Evolutionary conservation across 495 filamentous ascomycete species (phyloP).

Genomic region (Penicillium nucicola): DNA sequence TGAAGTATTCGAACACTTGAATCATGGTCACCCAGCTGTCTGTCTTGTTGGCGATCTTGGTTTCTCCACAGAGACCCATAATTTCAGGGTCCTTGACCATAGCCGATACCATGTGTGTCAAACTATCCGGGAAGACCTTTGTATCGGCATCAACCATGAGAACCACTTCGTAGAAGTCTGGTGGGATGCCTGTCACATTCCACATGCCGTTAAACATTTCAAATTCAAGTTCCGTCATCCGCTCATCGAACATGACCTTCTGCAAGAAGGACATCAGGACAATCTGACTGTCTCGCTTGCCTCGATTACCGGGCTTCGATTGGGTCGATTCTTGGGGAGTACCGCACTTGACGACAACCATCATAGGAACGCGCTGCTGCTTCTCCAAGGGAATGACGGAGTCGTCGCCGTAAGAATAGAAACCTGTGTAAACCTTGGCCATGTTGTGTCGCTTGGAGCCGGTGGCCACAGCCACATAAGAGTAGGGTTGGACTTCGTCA

Average conservation of each 20-base stretch:
- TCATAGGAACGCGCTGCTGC: slow-evolving; percentile 99
- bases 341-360: slow-evolving; percentile 93
- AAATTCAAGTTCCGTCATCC: slow-evolving; percentile 99
- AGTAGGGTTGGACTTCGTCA: slow-evolving; percentile 81
- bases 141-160: slow-evolving; percentile 99
- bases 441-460: slow-evolving; percentile 98
- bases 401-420: slow-evolving; percentile 90
- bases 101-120: slow-evolving; percentile 98
- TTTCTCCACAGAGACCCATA: slow-evolving; percentile 98
- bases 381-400: slow-evolving; percentile 78
- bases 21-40: slow-evolving; percentile 96
- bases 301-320: slow-evolving; percentile 91
- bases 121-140: slow-evolving; percentile 95
- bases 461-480: slow-evolving; percentile 94
- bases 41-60: slow-evolving; percentile 98
- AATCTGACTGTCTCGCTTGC: slow-evolving; percentile 98
- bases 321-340: slow-evolving; percentile 79
- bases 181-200: slow-evolving; percentile 96
- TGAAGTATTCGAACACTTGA: slow-evolving; percentile 99
- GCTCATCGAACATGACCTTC: slow-evolving; percentile 99
- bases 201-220: slow-evolving; percentile 99
- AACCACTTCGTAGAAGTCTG: slow-evolving; percentile 94
- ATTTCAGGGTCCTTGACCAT: slow-evolving; percentile 99
- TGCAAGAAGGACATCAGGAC: slow-evolving; percentile 99
- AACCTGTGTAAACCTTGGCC: slow-evolving; percentile 96